Percentiles rank a stretch among this genome's conserved stretches.
Evolutionary conservation across 192 early-diverging fungal genomes (phyloP).

Genomic region (Rhizophagus prolifer): DNA sequence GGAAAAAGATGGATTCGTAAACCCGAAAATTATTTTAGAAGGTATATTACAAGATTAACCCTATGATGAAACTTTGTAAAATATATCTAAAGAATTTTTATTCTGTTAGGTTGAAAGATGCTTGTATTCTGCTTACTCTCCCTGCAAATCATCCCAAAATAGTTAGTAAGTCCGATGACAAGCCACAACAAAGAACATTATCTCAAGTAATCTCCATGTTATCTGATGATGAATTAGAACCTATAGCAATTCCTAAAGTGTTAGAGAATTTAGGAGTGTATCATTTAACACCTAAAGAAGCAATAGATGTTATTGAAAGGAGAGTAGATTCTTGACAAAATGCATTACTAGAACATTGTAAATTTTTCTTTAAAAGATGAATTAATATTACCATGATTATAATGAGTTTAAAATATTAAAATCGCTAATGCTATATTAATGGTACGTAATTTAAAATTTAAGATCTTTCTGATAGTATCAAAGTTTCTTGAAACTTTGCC

Average conservation of each 20-base stretch:
- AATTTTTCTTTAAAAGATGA: no score
- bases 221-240: constrained; percentile 38
- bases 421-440: no score
- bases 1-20: constrained; percentile 47
- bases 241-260: constrained; percentile 10
- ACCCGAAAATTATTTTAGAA: constrained; percentile 51
- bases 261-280: constrained; percentile 42
- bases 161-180: not conserved
- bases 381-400: no score
- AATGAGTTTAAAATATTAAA: no score
- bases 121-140: constrained; percentile 39
- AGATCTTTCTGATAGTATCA: no score
- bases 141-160: constrained; percentile 30
- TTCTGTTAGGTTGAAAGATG: constrained; percentile 38
- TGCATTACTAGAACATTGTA: no score
- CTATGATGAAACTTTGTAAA: not conserved
- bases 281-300: constrained; percentile 34
- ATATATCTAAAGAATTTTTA: not conserved
- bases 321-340: constrained; percentile 38
- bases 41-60: constrained; percentile 31
- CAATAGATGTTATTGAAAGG: constrained; percentile 36
- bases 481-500: no score
- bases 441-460: no score
- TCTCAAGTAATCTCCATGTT: constrained; percentile 41
- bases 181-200: constrained; percentile 32